Evolutionary conservation across 441 rosid genomes (phyloP), one percentile per base, ranked within the genome.

Genomic region (Populus trichocarpa): DNA sequence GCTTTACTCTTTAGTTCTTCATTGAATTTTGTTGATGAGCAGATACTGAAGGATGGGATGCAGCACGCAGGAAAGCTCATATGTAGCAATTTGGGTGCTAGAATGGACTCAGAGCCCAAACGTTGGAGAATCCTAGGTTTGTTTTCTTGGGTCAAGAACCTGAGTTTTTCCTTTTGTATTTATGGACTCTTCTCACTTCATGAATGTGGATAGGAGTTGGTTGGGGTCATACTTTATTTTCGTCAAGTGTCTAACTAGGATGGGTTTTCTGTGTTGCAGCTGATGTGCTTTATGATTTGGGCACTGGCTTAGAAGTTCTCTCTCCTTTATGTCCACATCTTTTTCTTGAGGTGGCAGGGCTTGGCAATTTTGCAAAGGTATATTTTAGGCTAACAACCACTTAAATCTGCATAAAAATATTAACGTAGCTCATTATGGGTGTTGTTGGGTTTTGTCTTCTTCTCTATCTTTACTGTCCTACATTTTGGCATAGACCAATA

Each of bases 21-120:
- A 61, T 22, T 71, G 61, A 23, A 4, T 77, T 65, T 81, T 79
- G 10, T 80, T 75, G 74, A 72, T 71, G 76, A 67, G 74, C 85
- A 96, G 99, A 89, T 96, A 73, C 72, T 96, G 78, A 96, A 91
- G 82, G 99, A 94, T 83, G 99, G 99, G 70, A 96, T 96, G 99
- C 97, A 96, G 83, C 99, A 96, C 50, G 85, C 86, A 35, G 99
- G 99, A 69, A 96, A 96, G 81, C 91, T 96, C 65, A 88, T 96
- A 78, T 92, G 97, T 86, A 96, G 98, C 81, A 92, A 88, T 87
- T 87, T 94, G 81, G 99, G 99, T 80, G 94, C 98, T 69, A 90
- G 98, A 87, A 96, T 94, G 99, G 98, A 94, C 77, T 96, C 98
- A 6, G 98, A 96, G 79, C 98, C 99, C 4, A 96, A 94, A 82